Evolutionary conservation across 306 rosid genomes (phyloP).

Genomic region (Cyamopsis tetragonoloba): DNA sequence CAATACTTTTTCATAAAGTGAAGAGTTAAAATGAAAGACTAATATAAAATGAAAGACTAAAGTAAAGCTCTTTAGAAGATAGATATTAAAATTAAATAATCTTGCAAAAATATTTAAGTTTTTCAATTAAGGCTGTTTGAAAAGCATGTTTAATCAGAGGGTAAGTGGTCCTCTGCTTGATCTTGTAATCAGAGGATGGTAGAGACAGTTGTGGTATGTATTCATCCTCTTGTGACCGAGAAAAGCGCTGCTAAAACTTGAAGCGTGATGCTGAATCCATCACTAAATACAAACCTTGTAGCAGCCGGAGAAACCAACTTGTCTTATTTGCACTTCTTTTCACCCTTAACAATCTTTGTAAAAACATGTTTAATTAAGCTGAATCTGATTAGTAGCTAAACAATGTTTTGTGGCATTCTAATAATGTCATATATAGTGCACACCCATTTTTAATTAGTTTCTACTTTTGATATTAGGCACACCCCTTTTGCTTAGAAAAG

Average conservation of each 20-base stretch:
- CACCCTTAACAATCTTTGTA: neutral
- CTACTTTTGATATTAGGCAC: conserved; percentile 11
- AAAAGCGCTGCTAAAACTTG: conserved; percentile 35
- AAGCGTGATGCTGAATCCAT: conserved; percentile 32
- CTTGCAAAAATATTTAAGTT: neutral
- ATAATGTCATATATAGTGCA: neutral
- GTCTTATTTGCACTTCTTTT: neutral
- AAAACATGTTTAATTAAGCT: neutral
- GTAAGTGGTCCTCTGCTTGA: conserved; percentile 30
- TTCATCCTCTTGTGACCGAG: conserved; percentile 23
- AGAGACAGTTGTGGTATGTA: conserved; percentile 38
- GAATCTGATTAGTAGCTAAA: neutral
- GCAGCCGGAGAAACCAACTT: conserved; percentile 32
- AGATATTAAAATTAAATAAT: too few relatives aligned
- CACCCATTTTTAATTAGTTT: neutral
- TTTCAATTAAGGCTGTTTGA: neutral
- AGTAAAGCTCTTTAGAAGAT: too few relatives aligned
- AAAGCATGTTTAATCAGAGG: conserved; percentile 1
- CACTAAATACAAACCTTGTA: conserved; percentile 23
- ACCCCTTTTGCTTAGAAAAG: conserved; percentile 27
- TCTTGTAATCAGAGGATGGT: conserved; percentile 7
- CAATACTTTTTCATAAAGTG: too few relatives aligned
- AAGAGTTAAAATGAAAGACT: too few relatives aligned
- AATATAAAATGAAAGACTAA: too few relatives aligned
- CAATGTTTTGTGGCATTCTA: conserved; percentile 13